Percentiles rank a stretch among this genome's conserved stretches.
Conservation (phyloP, 805 yeast species). For the Komagataella ulmi region DNA sequence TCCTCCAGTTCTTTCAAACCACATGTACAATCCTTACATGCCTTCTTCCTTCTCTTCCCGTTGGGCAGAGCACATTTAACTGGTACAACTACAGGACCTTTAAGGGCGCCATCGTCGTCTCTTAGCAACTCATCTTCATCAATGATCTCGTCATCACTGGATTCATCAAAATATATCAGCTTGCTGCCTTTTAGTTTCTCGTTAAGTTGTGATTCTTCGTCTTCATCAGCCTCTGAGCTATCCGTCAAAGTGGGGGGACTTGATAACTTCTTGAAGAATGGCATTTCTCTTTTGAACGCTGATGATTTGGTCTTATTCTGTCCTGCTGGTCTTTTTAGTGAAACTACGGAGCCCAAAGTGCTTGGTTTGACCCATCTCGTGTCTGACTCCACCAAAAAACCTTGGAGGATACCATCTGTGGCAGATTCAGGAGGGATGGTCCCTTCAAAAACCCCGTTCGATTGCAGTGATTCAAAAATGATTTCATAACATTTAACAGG, state of each 20-base stretch:
- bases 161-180: slow-evolving; percentile 39
- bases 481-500: slow-evolving; percentile 29
- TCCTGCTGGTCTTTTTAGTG: slow-evolving; percentile 16
- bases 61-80: slow-evolving; percentile 35
- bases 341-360: slow-evolving; percentile 13
- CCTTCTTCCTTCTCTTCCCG: slow-evolving; percentile 66
- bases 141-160: slow-evolving; percentile 29
- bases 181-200: slow-evolving; percentile 32
- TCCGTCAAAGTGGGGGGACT: slow-evolving; percentile 29
- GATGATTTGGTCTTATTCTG: slow-evolving; percentile 8
- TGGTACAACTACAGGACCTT: slow-evolving; percentile 36
- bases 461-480: slow-evolving; percentile 24
- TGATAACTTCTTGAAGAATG: slow-evolving; percentile 17
- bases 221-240: slow-evolving; percentile 26
- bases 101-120: slow-evolving; percentile 15
- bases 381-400: slow-evolving; percentile 35
- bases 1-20: slow-evolving; percentile 88
- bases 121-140: slow-evolving; percentile 47
- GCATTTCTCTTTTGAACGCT: slow-evolving; percentile 9
- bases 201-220: slow-evolving; percentile 23
- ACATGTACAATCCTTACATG: slow-evolving; percentile 97
- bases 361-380: slow-evolving; percentile 45
- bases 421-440: slow-evolving; percentile 35
- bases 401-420: slow-evolving; percentile 53
- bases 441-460: slow-evolving; percentile 37